Base-by-base conservation (phyloP, 495 filamentous ascomycete species). In the Parathielavia appendiculata region DNA sequence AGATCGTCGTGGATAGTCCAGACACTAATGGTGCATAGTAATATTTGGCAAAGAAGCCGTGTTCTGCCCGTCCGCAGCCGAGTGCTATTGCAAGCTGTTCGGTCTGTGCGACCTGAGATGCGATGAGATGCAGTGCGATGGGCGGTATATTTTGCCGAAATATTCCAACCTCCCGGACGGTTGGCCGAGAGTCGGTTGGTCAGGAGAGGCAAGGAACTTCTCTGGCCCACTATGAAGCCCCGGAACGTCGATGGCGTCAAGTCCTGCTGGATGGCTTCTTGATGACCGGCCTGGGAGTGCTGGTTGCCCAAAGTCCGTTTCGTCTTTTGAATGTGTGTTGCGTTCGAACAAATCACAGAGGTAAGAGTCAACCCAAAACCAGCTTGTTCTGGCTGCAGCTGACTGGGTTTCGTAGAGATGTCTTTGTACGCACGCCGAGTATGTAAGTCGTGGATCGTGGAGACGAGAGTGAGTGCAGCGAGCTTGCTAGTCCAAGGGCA, bases 1-100 rank as follows among this genome's bases (percentile, higher is more conserved):
- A 14, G 19, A 14, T 19, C 1, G 10, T 17, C 12, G 23, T 22
- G 19, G 39, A 36, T 4, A 46, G n/a, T 11, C 14, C 16, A 53
- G n/a, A 19, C 17, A 69, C 78, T 16, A 38, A 63, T 11, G 6
- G 4, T 19, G 38, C n/a, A 5, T 16, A 69, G 71, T 75, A 20
- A 71, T 74, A n/a, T 73, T 73, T 36, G 69, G 72, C 34, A 74
- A 69, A 53, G 62, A 68, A 14, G 68, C 81, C 14, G 74, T 85
- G 6, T 70, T 82, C 61, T 88, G 85, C 54, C 85, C 84, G 0
- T 66, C 67, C 1, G 79, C 83, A 14, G 66, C 67, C 26, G 75
- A 79, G 32, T 88, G 85, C 62, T 85, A 86, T 59, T 88, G 85
- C 70, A 82, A 83, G 59, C 75, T 82, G 14, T 88, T 81, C 63